Evolutionary conservation across 2,329 filamentous ascomycete species (phyloP).

Genomic region (Ascochyta lentis): DNA sequence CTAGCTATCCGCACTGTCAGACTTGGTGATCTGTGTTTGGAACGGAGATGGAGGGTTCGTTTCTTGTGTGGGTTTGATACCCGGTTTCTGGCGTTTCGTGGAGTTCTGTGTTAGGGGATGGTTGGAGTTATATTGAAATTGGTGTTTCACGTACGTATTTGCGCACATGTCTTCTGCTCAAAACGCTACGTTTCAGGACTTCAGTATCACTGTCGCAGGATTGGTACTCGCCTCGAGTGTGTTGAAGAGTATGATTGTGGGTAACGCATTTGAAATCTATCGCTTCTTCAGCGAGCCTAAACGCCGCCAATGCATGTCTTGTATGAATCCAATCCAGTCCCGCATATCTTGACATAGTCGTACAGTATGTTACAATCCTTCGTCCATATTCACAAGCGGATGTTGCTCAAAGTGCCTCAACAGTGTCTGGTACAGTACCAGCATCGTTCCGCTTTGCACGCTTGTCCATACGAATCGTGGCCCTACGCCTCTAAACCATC

Average conservation of each 20-base stretch:
- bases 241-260: conserved; percentile 3
- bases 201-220: background rate
- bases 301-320: conserved; percentile 28
- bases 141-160: background rate
- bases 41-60: background rate
- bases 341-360: conserved; percentile 18
- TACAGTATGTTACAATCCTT: conserved; percentile 28
- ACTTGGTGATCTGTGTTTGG: background rate
- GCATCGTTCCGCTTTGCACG: conserved; percentile 94
- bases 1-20: background rate
- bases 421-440: conserved; percentile 91
- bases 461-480: conserved; percentile 96
- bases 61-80: background rate
- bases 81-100: background rate
- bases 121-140: background rate
- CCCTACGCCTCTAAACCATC: conserved; percentile 94
- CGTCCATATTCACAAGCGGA: conserved; percentile 43
- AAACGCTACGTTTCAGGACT: background rate
- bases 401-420: conserved; percentile 75
- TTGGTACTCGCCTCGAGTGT: background rate
- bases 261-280: conserved; percentile 19
- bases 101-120: background rate
- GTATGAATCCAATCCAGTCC: conserved; percentile 3
- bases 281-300: conserved; percentile 15
- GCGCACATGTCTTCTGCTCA: background rate